Percentiles rank a stretch among this genome's conserved stretches.
Evolutionary conservation across 805 yeast genomes (phyloP).

Genomic region (Saccharomycopsis fermentans): DNA sequence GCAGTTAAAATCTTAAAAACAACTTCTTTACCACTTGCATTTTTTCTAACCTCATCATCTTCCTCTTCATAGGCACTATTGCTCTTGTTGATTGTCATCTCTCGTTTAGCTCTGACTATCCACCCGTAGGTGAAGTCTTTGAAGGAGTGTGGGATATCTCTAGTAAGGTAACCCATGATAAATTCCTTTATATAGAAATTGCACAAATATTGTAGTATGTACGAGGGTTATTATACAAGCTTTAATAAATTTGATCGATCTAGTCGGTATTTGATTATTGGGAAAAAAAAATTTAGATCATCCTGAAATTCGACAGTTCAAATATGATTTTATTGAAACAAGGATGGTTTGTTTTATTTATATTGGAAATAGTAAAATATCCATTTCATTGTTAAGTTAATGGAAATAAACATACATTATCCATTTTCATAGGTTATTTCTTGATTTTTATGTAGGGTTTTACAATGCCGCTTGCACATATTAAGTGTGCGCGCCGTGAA

Average conservation of each 20-base stretch:
- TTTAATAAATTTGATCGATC: background rate
- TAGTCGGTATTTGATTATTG: no score
- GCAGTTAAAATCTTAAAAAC: slow-evolving; percentile 67
- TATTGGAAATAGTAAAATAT: background rate
- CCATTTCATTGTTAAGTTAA: no score
- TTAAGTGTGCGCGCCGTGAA: background rate
- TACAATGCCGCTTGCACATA: background rate
- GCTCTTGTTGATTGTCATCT: slow-evolving; percentile 31
- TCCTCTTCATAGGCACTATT: slow-evolving; percentile 21
- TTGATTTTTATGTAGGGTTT: background rate
- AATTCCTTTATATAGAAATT: background rate
- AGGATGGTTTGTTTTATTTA: background rate
- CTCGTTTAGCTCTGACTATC: slow-evolving; percentile 32
- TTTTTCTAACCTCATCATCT: slow-evolving; percentile 20
- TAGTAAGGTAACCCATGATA: slow-evolving; percentile 23
- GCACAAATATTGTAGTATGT: background rate
- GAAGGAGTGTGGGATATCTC: slow-evolving; percentile 42
- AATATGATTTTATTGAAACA: background rate
- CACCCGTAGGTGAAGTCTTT: slow-evolving; percentile 32
- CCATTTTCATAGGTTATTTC: background rate
- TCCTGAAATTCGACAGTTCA: no score
- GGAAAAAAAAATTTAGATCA: no score
- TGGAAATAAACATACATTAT: background rate
- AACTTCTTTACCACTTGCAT: slow-evolving; percentile 18
- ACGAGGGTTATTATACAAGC: background rate